Conservation (phyloP, 768 basidiomycete genomes). For the Pisolithus tinctorius region DNA sequence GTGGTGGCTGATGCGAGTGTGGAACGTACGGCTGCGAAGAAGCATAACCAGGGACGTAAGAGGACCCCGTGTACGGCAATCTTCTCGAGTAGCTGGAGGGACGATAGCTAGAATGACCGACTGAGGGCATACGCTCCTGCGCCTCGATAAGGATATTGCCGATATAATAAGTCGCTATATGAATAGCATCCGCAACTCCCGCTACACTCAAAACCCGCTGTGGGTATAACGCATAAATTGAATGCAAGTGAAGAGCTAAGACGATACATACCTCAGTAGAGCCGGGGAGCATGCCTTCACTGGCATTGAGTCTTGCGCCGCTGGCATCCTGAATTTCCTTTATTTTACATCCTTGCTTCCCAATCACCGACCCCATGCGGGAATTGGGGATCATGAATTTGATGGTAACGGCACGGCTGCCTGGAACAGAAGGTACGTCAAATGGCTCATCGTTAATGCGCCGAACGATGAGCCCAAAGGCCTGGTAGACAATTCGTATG, state of each 20-base stretch:
- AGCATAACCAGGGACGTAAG: constrained; percentile 65
- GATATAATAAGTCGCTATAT: constrained; percentile 99
- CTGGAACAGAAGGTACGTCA: constrained; percentile 94
- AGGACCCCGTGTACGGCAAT: constrained; percentile 44
- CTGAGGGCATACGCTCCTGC: constrained; percentile 74
- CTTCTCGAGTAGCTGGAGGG: constrained; percentile 56
- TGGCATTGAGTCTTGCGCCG: constrained; percentile 92
- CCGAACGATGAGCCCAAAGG: constrained; percentile 96
- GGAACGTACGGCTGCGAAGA: constrained; percentile 38
- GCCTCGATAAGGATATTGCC: constrained; percentile 96
- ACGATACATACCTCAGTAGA: constrained; percentile 82
- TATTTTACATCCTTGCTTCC: constrained; percentile 95
- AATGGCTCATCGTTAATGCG: constrained; percentile 99
- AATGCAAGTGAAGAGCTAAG: constrained; percentile 4
- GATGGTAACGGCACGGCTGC: constrained; percentile 97
- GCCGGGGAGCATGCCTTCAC: constrained; percentile 96
- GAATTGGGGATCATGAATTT: constrained; percentile 99
- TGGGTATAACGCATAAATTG: constrained; percentile 8
- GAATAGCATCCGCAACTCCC: constrained; percentile 97
- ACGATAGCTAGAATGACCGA: constrained; percentile 50
- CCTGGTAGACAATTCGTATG: constrained; percentile 40
- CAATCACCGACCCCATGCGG: constrained; percentile 98
- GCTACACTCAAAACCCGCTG: constrained; percentile 97
- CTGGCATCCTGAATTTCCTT: constrained; percentile 99
- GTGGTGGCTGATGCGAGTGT: constrained; percentile 50